Evolutionary conservation across 495 filamentous ascomycete species (phyloP), one percentile per base, ranked within the genome.

Genomic region (Cairneyella variabilis): DNA sequence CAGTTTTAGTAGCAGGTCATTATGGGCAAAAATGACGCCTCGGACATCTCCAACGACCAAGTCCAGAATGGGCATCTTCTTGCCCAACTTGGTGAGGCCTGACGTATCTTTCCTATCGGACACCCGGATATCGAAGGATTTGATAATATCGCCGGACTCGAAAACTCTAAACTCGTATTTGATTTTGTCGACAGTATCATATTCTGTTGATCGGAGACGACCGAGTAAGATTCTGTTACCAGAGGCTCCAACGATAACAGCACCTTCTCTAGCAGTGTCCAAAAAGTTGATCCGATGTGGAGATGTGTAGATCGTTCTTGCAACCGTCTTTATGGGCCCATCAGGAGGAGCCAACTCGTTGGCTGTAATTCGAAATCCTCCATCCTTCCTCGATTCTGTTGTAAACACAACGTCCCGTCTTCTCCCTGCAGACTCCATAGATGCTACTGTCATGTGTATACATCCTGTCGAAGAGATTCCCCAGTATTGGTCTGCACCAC

Each of bases 11-110:
- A 89, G 54, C 18, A 95, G 63, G 65, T 95, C 84, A 55, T 83
- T 77, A 63, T 95, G 93, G 11, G 93, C 64, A 61, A 88, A 77
- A 25, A 97, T 86, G 27, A 80, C 79, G 30, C 93, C 93, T 27
- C 77, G 75, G 18, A 77, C 72, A 48, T 85, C 83, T 26, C 95
- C 93, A 42, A 96, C 66, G 2, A 78, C 87, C 27, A 98, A 57
- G 60, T 96, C 85, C 40, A 86, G 66, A 36, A 62, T 71, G 48
- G 61, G 69, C 40, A 60, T 59, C 7, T 63, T 60, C 4, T 56
- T 57, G n/a, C 48, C 58, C 10, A 60, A 58, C 46, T 71, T 70
- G 39, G 70, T 72, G 12, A 41, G 38, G 44, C 48, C 43, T 34
- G 65, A 47, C 18, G 16, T 44, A 11, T 47, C 41, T 49, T 55